Evolutionary conservation across 768 basidiomycete species (phyloP).

Genomic region (Boletus edulis): DNA sequence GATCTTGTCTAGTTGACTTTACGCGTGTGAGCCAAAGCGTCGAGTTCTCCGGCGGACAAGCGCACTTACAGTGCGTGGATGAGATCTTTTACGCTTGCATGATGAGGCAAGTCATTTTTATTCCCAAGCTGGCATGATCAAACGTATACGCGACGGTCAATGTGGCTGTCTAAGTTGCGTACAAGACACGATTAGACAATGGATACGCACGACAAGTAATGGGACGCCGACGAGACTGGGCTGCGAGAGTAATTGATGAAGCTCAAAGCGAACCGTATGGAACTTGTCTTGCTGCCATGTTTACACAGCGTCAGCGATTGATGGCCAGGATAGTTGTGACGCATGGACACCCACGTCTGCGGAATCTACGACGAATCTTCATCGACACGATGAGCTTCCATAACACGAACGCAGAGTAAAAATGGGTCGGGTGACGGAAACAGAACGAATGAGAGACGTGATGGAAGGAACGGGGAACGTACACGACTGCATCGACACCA

Average conservation of each 20-base stretch:
- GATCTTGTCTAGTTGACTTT: slow-evolving; percentile 68
- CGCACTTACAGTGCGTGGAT: slow-evolving; percentile 67
- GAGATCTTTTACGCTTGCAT: slow-evolving; percentile 78
- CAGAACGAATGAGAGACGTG: not conserved
- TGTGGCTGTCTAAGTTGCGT: not conserved
- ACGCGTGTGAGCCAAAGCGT: slow-evolving; percentile 26
- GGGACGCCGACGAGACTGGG: slow-evolving; percentile 69
- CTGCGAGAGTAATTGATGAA: slow-evolving; percentile 75
- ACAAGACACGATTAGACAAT: not conserved
- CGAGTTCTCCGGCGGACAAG: too few species aligned
- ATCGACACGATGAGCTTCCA: slow-evolving; percentile 13
- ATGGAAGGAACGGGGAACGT: slow-evolving; percentile 26
- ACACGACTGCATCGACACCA: slow-evolving; percentile 93
- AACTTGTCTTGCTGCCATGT: slow-evolving; percentile 68
- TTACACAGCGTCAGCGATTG: slow-evolving; percentile 1
- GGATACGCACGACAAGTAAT: slow-evolving; percentile 67
- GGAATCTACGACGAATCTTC: slow-evolving; percentile 91
- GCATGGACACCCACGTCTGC: slow-evolving; percentile 61
- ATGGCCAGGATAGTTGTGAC: not conserved
- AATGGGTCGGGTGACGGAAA: not conserved
- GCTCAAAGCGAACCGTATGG: slow-evolving; percentile 78
- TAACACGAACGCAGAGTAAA: not conserved
- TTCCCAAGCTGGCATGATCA: slow-evolving; percentile 66
- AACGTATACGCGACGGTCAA: not conserved
- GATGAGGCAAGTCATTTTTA: slow-evolving; percentile 84